Evolutionary conservation across 805 yeast genomes (phyloP), one percentile per base, ranked within the genome.

Genomic region (Kuraishia ogatae): DNA sequence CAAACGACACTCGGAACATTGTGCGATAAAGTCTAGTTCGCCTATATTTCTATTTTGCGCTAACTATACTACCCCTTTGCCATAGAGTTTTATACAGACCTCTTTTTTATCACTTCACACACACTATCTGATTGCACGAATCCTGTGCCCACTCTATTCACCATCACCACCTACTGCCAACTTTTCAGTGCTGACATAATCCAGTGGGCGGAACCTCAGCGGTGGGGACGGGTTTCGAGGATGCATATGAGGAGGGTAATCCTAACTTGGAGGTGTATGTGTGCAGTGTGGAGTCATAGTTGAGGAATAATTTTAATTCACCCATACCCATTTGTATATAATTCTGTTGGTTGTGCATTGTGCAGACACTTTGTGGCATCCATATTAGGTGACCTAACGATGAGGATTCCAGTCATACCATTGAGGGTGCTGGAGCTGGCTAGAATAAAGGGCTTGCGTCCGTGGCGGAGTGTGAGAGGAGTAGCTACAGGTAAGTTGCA

Each of bases 71-170:
- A n/a, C n/a, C n/a, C n/a, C n/a, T n/a, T n/a, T n/a, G n/a, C n/a
- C n/a, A n/a, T n/a, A n/a, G n/a, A n/a, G n/a, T n/a, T n/a, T 6
- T 26, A 26, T 26, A 10, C 29, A 26, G n/a, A 26, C 29, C 29
- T 26, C 8, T 6, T 35, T 35, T 7, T 35, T 35, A 8, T 35
- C 43, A 35, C 4, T 26, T 26, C 8, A 8, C 43, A 5, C 43
- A 35, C 53, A 64, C 67, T 7, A 57, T n/a, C 22, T 21, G n/a
- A n/a, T n/a, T n/a, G n/a, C n/a, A n/a, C 48, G 21, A 6, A 13
- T 8, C 43, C 23, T 6, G 29, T 13, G 20, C 28, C 15, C 19
- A 5, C 28, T 35, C 43, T 35, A 10, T 35, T 17, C 7, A 35
- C 43, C 43, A 13, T 35, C 43, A 35, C 43, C 43, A 35, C n/a